These are phyloP conservation scores for Pseudogymnoascus sp. DNA, from an alignment of 2,329 filamentous ascomycete genomes.

Conservation along the genomic window DNA sequence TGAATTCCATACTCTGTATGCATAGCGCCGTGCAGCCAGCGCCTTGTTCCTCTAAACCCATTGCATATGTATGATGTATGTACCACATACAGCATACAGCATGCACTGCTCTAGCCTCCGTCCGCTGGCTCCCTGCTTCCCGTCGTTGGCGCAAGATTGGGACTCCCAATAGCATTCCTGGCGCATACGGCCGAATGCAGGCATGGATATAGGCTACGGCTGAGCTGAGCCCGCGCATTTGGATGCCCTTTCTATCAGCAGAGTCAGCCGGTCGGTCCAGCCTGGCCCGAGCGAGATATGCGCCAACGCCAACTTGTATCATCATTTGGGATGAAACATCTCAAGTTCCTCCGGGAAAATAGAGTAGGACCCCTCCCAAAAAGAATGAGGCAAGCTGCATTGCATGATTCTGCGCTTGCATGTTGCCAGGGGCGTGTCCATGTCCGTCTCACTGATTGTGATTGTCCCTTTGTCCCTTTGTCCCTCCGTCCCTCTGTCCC, in stretches of 20 bases:
- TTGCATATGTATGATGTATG: constrained; percentile 7
- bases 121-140: neutral
- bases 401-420: neutral
- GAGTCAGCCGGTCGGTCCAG: neutral
- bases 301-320: neutral
- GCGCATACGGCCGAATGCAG: neutral
- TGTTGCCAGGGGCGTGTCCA: neutral
- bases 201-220: neutral
- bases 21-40: neutral
- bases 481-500: neutral
- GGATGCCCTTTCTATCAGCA: neutral
- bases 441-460: neutral
- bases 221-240: neutral
- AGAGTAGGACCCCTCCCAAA: neutral
- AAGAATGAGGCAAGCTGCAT: neutral
- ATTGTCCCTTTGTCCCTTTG: neutral
- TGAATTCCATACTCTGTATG: neutral
- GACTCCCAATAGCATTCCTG: neutral
- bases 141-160: constrained; percentile 1
- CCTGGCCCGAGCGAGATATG: neutral
- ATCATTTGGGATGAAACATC: neutral
- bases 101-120: constrained; percentile 5
- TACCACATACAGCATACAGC: neutral
- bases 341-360: neutral
- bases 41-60: neutral